phyloP scores from a whole-genome alignment of 257 asterid species.

The Henckelia pumila region DNA sequence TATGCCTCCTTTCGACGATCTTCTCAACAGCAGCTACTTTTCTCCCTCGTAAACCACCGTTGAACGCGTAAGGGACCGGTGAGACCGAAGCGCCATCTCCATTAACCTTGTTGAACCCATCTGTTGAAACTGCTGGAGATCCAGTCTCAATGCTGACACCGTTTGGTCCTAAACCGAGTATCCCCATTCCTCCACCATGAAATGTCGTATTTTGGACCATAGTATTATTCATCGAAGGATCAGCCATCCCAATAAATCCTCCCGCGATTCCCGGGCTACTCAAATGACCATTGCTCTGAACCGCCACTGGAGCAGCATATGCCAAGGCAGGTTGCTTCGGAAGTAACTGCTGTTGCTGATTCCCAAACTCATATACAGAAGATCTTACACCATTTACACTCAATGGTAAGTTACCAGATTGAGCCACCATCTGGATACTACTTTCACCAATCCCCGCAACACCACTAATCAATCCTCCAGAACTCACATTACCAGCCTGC shows the following conservation, averaged over 20 bases:
- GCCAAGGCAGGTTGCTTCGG: constrained; percentile 62
- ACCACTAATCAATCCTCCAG: constrained; percentile 33
- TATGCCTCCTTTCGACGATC: constrained; percentile 91
- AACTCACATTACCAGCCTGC: constrained; percentile 39
- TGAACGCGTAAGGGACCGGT: constrained; percentile 69
- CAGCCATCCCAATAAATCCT: constrained; percentile 51
- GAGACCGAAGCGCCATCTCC: constrained; percentile 70
- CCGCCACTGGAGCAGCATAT: constrained; percentile 52
- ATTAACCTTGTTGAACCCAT: constrained; percentile 64
- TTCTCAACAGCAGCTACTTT: constrained; percentile 69
- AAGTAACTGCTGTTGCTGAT: constrained; percentile 42
- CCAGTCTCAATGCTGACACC: constrained; percentile 42
- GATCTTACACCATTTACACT: constrained; percentile 58
- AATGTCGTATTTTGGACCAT: constrained; percentile 43
- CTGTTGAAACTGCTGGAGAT: constrained; percentile 72
- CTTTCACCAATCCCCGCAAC: constrained; percentile 37
- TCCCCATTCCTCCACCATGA: constrained; percentile 51
- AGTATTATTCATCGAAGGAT: constrained; percentile 37
- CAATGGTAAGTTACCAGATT: constrained; percentile 46
- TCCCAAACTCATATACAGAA: constrained; percentile 36
- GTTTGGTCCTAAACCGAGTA: constrained; percentile 59
- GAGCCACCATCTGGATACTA: constrained; percentile 38
- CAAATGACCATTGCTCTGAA: constrained; percentile 40
- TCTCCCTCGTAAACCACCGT: constrained; percentile 71
- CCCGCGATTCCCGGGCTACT: constrained; percentile 47